Percentiles rank a stretch among this genome's conserved stretches.
Evolutionary conservation across 83 land plant genomes (phyloP).

Genomic region (Picea abies): DNA sequence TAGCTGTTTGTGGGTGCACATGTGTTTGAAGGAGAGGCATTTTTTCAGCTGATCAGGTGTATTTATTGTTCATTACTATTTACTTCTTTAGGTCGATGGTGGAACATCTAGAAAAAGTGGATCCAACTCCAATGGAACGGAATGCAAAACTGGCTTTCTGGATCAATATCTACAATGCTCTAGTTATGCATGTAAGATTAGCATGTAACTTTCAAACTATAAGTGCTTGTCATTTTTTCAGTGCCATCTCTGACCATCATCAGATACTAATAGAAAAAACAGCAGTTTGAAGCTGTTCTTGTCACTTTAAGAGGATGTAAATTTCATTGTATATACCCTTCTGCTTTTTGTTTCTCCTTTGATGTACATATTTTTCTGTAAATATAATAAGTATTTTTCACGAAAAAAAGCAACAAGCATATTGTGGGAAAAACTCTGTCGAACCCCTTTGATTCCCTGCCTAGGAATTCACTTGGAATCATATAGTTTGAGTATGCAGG

Average conservation of each 20-base stretch:
- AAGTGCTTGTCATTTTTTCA: constrained; percentile 3
- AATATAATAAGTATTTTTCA: no score
- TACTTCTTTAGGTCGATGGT: constrained; percentile 61
- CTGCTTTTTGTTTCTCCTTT: no score
- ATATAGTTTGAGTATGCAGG: background rate
- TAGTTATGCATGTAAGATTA: constrained; percentile 88
- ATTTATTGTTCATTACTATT: background rate
- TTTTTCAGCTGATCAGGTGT: background rate
- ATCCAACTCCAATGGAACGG: constrained; percentile 55
- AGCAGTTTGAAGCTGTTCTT: background rate
- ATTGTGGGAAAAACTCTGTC: background rate
- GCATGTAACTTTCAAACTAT: background rate
- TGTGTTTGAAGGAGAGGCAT: background rate
- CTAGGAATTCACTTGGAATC: background rate
- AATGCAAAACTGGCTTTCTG: constrained; percentile 89
- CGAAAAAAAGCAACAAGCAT: background rate
- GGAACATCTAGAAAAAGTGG: constrained; percentile 88
- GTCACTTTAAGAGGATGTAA: background rate
- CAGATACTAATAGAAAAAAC: background rate
- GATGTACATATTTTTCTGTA: no score
- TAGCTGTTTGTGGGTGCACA: background rate
- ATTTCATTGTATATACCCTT: no score
- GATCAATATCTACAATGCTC: constrained; percentile 94
- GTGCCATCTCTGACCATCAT: background rate
- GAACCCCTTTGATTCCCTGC: background rate